phyloP scores from a whole-genome alignment of 441 rosid species.

The Populus hybrid region DNA sequence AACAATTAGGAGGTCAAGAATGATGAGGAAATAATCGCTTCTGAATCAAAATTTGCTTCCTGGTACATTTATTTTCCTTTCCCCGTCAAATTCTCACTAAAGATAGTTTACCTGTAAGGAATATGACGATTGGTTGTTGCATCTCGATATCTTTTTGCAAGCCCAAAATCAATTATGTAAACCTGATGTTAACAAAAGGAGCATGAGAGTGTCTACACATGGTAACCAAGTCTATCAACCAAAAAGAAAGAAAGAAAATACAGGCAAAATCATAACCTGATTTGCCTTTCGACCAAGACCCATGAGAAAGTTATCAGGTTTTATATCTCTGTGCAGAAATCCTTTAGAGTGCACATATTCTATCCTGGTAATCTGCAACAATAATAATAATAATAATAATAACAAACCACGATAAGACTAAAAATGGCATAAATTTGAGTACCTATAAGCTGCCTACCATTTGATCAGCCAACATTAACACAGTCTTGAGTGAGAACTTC shows the following conservation, averaged over 20 bases:
- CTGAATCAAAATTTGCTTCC: neutral
- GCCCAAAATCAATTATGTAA: conserved; percentile 64
- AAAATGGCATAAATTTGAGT: neutral
- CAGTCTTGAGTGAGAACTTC: conserved; percentile 35
- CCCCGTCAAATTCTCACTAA: neutral
- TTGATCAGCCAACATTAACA: conserved; percentile 57
- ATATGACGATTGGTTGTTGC: conserved; percentile 55
- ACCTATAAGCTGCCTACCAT: conserved; percentile 33
- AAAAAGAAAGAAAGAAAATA: neutral
- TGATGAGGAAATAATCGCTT: neutral
- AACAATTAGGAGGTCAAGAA: conserved; percentile 5
- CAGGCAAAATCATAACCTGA: conserved; percentile 46
- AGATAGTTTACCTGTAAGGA: conserved; percentile 46
- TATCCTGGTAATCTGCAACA: conserved; percentile 68
- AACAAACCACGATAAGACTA: neutral
- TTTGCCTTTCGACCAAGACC: conserved; percentile 92
- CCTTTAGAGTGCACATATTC: conserved; percentile 89
- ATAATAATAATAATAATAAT: neutral
- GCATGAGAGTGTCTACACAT: neutral
- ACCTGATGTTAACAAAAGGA: conserved; percentile 33
- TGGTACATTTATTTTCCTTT: neutral
- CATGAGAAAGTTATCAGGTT: conserved; percentile 97
- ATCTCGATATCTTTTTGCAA: conserved; percentile 59
- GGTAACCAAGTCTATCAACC: neutral
- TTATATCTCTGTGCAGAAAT: conserved; percentile 86